phyloP scores from a whole-genome alignment of 495 filamentous ascomycete genomes.

The Letharia lupina region DNA sequence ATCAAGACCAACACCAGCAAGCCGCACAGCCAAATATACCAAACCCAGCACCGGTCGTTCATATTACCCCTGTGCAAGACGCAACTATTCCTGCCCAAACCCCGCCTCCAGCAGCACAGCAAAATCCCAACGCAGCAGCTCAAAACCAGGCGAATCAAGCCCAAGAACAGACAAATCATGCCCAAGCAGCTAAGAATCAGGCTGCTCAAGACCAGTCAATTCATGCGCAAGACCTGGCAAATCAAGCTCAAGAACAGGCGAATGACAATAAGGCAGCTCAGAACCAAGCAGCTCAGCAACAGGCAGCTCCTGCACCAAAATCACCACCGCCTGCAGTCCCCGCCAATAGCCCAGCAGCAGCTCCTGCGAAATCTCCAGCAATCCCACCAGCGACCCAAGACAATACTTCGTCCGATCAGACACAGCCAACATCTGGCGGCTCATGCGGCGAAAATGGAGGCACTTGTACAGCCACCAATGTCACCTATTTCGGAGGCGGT shows the following conservation, averaged over 20 bases:
- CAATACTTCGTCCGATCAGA: conserved; percentile 5
- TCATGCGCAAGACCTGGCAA: background rate
- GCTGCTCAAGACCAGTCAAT: conserved; percentile 2
- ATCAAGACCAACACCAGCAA: conserved; percentile 5
- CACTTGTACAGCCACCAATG: conserved; percentile 35
- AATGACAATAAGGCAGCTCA: conserved; percentile 8
- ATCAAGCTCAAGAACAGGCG: conserved; percentile 13
- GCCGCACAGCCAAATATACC: background rate
- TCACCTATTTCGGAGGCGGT: conserved; percentile 41
- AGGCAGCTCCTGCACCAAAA: conserved; percentile 15
- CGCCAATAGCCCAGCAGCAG: background rate
- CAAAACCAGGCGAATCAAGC: conserved; percentile 4
- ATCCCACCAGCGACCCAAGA: conserved; percentile 1
- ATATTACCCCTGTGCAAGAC: conserved; percentile 2
- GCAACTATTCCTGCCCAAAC: background rate
- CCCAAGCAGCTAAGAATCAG: background rate
- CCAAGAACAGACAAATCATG: conserved; percentile 1
- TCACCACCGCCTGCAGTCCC: conserved; percentile 2
- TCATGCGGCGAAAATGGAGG: conserved; percentile 27
- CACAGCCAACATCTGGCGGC: conserved; percentile 24
- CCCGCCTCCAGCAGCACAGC: background rate
- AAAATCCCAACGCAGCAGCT: background rate
- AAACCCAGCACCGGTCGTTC: conserved; percentile 3
- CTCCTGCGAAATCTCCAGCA: conserved; percentile 13
- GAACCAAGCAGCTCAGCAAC: conserved; percentile 8